Evolutionary conservation across 2,329 filamentous ascomycete species (phyloP), one percentile per base, ranked within the genome.

Genomic region (Nigrospora osmanthi): DNA sequence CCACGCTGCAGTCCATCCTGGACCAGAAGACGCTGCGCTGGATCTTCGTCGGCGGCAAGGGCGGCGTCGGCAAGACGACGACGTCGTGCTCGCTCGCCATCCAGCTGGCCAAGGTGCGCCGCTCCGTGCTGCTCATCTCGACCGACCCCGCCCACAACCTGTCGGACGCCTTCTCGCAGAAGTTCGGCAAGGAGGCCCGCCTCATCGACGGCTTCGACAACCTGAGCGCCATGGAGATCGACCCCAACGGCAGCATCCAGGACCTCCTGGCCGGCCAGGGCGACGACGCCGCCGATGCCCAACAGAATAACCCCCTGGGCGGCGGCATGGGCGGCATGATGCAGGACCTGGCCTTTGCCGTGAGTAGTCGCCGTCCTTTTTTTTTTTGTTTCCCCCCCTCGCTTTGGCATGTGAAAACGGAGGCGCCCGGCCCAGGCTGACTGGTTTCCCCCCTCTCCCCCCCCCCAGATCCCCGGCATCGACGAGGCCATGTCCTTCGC

Each of bases 401-500:
- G 6, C 19, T 15, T 9, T 28, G 17, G 13, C 11, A 15, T 19
- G 40, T 7, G 3, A 11, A n/a, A 16, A 2, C 17, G 33, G 13
- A 19, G 12, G 12, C 9, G 33, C 16, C 6, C 2, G 13, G 38
- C 35, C 34, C 28, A 14, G 32, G 31, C n/a, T 31, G 19, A 33
- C 54, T 46, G 12, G 12, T 17, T 6, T 11, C 23, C 11, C 16
- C n/a, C n/a, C n/a, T n/a, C n/a, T n/a, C n/a, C n/a, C n/a, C n/a
- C n/a, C n/a, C n/a, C 40, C 12, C 56, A 95, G 88, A 98, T 98
- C 51, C 93, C 93, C 15, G 93, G 93, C 69, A 95, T 98, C 51
- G 93, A 98, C 64, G 93, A 98, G 69, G 93, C 93, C 66, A 98
- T 98, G 93, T 96, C 90, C 46, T 98, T 98, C 63, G 93, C 93